Evolutionary conservation across 2,329 filamentous ascomycete species (phyloP).

Genomic region (Zalaria obscura): DNA sequence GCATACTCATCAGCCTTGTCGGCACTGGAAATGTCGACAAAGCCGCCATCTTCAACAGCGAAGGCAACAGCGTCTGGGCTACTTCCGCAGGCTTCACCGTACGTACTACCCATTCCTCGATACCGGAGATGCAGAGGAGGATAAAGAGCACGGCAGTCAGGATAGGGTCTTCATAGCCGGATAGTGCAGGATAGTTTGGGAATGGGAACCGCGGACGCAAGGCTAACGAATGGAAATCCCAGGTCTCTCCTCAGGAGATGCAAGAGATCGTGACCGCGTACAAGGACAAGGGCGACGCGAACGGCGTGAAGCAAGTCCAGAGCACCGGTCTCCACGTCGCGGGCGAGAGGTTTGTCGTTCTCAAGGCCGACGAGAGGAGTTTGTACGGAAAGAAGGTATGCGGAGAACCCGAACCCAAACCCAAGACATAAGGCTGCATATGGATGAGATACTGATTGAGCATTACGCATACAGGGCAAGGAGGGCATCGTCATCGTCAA

Average conservation of each 20-base stretch:
- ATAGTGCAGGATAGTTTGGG: too few relatives aligned
- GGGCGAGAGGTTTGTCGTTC: slow-evolving; percentile 64
- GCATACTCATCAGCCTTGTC: slow-evolving; percentile 48
- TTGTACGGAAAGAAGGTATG: slow-evolving; percentile 75
- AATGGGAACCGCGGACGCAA: too few relatives aligned
- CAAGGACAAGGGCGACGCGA: slow-evolving; percentile 37
- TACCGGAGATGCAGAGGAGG: slow-evolving; percentile 2
- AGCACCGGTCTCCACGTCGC: slow-evolving; percentile 60
- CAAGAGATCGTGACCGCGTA: slow-evolving; percentile 35
- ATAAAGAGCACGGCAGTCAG: not conserved
- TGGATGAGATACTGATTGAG: not conserved
- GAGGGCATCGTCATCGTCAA: slow-evolving; percentile 72
- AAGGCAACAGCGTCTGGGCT: slow-evolving; percentile 73
- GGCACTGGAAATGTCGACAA: slow-evolving; percentile 67
- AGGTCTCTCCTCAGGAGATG: slow-evolving; percentile 42
- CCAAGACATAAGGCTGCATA: slow-evolving; percentile 1
- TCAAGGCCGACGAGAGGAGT: slow-evolving; percentile 62
- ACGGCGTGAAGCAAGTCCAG: slow-evolving; percentile 51
- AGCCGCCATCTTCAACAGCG: slow-evolving; percentile 68
- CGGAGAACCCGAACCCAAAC: not conserved
- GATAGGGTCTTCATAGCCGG: not conserved
- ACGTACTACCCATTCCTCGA: slow-evolving; percentile 20
- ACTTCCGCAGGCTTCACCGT: slow-evolving; percentile 57
- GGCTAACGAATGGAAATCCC: not conserved
- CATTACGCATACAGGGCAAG: slow-evolving; percentile 43